These are phyloP conservation scores for Peronospora farinosa DNA, from an alignment of 352 stramenopile genomes.

Conservation along the genomic window DNA sequence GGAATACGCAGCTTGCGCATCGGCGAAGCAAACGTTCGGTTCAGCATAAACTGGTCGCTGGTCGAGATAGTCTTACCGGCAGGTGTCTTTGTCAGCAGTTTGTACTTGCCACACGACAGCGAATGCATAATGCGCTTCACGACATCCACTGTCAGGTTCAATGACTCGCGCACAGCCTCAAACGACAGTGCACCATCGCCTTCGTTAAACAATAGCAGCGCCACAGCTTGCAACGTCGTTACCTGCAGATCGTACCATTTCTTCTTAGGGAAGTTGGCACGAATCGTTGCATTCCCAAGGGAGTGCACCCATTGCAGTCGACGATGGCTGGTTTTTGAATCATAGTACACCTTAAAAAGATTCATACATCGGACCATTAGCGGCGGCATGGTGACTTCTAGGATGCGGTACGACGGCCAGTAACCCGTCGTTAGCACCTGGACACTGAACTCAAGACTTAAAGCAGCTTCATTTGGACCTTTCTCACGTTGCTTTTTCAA, in stretches of 20 bases:
- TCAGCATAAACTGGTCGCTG: slow-evolving; percentile 92
- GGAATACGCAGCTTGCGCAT: slow-evolving; percentile 98
- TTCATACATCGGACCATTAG: slow-evolving; percentile 94
- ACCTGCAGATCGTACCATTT: slow-evolving; percentile 97
- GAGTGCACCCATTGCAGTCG: slow-evolving; percentile 95
- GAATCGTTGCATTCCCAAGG: slow-evolving; percentile 92
- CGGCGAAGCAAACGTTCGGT: slow-evolving; percentile 91
- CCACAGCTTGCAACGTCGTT: slow-evolving; percentile 95
- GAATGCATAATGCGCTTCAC: slow-evolving; percentile 98
- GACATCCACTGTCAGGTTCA: slow-evolving; percentile 94
- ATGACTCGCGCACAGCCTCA: slow-evolving; percentile 83
- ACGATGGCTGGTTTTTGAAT: slow-evolving; percentile 91
- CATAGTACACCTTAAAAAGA: slow-evolving; percentile 94
- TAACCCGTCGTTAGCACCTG: slow-evolving; percentile 98
- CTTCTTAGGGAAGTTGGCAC: slow-evolving; percentile 77
- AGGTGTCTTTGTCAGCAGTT: slow-evolving; percentile 93
- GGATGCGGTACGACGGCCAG: slow-evolving; percentile 96
- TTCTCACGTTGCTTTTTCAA: slow-evolving; percentile 83
- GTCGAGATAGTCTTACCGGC: slow-evolving; percentile 91
- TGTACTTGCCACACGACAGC: slow-evolving; percentile 97
- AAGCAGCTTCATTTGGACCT: slow-evolving; percentile 32
- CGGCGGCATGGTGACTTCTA: slow-evolving; percentile 93
- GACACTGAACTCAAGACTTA: slow-evolving; percentile 91
- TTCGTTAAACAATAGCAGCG: slow-evolving; percentile 94
- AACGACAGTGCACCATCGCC: slow-evolving; percentile 83